Percentiles rank a stretch among this genome's conserved stretches.
phyloP scores from a whole-genome alignment of 805 yeast species.

The Blastobotrys muscicola region DNA sequence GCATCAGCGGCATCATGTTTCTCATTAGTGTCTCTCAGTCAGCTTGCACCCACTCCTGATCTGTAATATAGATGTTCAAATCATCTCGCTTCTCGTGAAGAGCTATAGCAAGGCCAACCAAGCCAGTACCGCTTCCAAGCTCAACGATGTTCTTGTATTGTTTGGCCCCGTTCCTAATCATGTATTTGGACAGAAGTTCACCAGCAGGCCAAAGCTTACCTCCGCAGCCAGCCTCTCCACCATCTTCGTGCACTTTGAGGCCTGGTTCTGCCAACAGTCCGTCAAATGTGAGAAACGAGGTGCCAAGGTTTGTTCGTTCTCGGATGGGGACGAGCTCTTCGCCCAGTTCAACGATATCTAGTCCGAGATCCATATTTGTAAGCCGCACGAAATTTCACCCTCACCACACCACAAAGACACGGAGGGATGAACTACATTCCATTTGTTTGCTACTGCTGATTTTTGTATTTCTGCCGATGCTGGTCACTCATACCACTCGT shows the following conservation, averaged over 20 bases:
- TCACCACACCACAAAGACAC: no score
- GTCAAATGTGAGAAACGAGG: slow-evolving; percentile 31
- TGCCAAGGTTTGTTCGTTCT: slow-evolving; percentile 31
- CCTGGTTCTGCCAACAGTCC: slow-evolving; percentile 29
- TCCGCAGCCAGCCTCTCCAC: slow-evolving; percentile 55
- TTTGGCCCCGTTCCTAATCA: slow-evolving; percentile 24
- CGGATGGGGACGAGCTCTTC: slow-evolving; percentile 30
- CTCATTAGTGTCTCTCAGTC: slow-evolving; percentile 8
- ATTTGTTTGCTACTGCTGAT: no score
- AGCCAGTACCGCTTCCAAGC: slow-evolving; percentile 52
- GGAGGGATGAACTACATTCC: no score
- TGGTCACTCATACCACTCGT: no score
- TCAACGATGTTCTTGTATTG: slow-evolving; percentile 33
- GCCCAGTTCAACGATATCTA: slow-evolving; percentile 12
- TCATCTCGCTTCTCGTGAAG: slow-evolving; percentile 21
- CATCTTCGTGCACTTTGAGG: slow-evolving; percentile 41
- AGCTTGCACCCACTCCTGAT: slow-evolving; percentile 29
- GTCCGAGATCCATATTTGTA: background rate
- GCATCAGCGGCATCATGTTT: slow-evolving; percentile 39
- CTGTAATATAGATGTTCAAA: slow-evolving; percentile 38
- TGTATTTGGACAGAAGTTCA: slow-evolving; percentile 40
- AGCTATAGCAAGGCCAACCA: slow-evolving; percentile 35
- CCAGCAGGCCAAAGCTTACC: slow-evolving; percentile 58
- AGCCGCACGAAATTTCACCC: background rate
- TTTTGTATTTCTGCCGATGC: no score